Base-by-base conservation (phyloP, 2,329 filamentous ascomycete genomes). In the Aspergillus pseudoviridinutans region DNA sequence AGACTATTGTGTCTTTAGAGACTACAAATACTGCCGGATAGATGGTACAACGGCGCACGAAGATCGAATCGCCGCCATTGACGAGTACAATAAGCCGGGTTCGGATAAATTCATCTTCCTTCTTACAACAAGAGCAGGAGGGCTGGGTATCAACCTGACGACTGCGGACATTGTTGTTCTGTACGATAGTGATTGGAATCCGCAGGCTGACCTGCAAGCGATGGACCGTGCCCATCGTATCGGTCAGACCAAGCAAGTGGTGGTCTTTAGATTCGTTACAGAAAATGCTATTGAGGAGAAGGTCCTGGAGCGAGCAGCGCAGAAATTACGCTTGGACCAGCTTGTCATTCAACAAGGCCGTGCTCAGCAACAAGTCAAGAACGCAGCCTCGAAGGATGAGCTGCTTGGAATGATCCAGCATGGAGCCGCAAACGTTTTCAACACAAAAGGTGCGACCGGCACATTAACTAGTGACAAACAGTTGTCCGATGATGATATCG, bases 161-260 rank as follows among this genome's bases (percentile, higher is more conserved):
- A 88, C 84, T 59, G 94, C 94, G 56, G 94, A 99, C 68, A 96
- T 97, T 69, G 94, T 99, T 58, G 85, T 99, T 29, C 84, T 99
- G 6, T 99, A 94, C 70, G 94, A 99, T 74, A 97, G 92, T 68
- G 94, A 99, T 72, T 99, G 94, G 94, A 97, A 97, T 69, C 94
- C 94, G 9, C 94, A 99, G 76, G 94, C 94, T 20, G 94, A 99
- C 85, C 78, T 99, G 58, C 94, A 99, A 75, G 94, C 94, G 56
- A 99, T 99, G 94, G 94, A 99, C 70, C 90, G 94, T 71, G 94
- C 94, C 53, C 94, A 99, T 78, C 91, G 94, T 78, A 99, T 99
- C 66, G 94, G 94, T 42, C 94, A 99, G 78, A 99, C 91, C 4
- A 99, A 99, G 78, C 94, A 99, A 73, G 94, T 99, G 10, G 84